A percentile compares a stretch with the other conserved stretches of the same genome.
Evolutionary conservation across 2,329 filamentous ascomycete genomes (phyloP).

Genomic region (Stagonosporopsis vannaccii): DNA sequence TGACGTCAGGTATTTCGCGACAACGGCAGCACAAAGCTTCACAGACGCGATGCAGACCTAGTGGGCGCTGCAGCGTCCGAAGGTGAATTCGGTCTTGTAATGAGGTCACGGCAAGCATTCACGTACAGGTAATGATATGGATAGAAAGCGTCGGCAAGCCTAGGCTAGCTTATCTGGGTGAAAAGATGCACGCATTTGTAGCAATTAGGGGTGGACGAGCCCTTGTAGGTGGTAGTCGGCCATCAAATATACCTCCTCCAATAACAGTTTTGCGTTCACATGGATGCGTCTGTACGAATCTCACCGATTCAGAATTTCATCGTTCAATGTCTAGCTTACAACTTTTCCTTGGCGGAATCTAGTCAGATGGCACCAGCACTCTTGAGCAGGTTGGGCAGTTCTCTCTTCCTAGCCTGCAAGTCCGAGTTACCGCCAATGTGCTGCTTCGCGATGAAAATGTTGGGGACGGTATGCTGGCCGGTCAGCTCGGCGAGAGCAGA

Average conservation of each 20-base stretch:
- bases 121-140: conserved; percentile 39
- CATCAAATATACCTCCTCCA: conserved; percentile 29
- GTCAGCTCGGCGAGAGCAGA: conserved; percentile 80
- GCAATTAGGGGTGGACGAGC: conserved; percentile 19
- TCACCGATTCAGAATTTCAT: neutral
- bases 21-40: conserved; percentile 74
- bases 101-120: conserved; percentile 41
- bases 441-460: conserved; percentile 89
- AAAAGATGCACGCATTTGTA: conserved; percentile 30
- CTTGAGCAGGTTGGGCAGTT: conserved; percentile 72
- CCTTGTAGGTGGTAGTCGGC: conserved; percentile 30
- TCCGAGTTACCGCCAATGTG: conserved; percentile 98
- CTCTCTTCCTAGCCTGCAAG: conserved; percentile 69
- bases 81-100: conserved; percentile 18
- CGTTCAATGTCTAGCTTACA: conserved; percentile 1
- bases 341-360: conserved; percentile 9
- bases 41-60: conserved; percentile 52
- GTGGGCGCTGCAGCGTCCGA: conserved; percentile 20
- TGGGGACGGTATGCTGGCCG: conserved; percentile 88
- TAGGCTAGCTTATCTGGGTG: conserved; percentile 26
- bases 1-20: conserved; percentile 97
- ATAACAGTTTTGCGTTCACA: neutral
- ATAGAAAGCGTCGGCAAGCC: conserved; percentile 24
- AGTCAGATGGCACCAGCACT: conserved; percentile 68
- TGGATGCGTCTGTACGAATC: neutral